Evolutionary conservation across 176 grass and related monocot species (phyloP), one percentile per base, ranked within the genome.

Genomic region (Zoysia japonica): DNA sequence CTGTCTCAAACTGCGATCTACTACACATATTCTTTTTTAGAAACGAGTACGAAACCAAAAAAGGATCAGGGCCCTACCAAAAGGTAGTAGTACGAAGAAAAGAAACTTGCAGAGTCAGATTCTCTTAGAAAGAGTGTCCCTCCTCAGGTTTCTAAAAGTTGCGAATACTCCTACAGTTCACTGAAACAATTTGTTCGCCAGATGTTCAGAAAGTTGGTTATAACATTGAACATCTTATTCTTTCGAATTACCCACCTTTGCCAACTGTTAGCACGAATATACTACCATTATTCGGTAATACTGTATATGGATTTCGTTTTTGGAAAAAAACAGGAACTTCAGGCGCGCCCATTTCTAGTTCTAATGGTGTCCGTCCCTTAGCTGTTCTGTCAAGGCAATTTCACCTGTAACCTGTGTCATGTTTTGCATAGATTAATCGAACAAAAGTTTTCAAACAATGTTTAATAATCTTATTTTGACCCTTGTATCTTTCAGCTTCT

Each of bases 281-380:
- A 20, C 43, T 59, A 62, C 65, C 50, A 57, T 57, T 80, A 68
- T 56, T 68, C 11, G 39, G n/a, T 56, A 79, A 28, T 28, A 28
- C 17, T 46, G 2, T 5, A 3, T 68, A 16, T 44, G 11, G 17
- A 57, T 80, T 69, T 80, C 48, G 45, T 47, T 56, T 79, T 80
- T 68, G 28, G 64, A 19, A 17, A 69, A 36, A 78, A 68, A 13
- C 11, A 68, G 14, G 42, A 7, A 81, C 67, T 41, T 61, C 2
- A 61, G n/a, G 77, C 37, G 1, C 42, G 1, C 42, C 13, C 6
- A 57, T 12, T 70, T 64, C 42, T 76, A 40, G 47, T 80, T 64
- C 5, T 46, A 42, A 69, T 65, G 12, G 16, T 67, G 66, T 57
- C 9, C 0, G 20, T 76, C 19, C 0, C 40, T 73, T 11, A 43